phyloP scores from a whole-genome alignment of 345 rosid genomes.

The Moringa oleifera region DNA sequence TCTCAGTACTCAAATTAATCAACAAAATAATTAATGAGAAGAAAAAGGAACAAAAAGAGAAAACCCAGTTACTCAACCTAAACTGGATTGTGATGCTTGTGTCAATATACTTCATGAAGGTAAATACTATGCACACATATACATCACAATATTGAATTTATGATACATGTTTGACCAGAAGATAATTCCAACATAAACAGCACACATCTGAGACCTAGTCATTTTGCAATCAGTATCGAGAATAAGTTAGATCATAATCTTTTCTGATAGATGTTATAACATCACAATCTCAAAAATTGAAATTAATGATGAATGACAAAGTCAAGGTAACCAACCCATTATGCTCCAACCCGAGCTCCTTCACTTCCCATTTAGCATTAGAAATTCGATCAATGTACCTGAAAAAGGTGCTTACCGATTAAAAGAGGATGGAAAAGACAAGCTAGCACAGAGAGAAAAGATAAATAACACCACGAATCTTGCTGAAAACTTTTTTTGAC shows the following conservation, averaged over 20 bases:
- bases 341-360: constrained; percentile 96
- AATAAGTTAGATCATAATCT: too few relatives aligned
- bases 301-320: constrained; percentile 4
- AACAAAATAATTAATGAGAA: neutral
- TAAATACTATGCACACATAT: too few relatives aligned
- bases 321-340: constrained; percentile 71
- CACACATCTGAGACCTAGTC: neutral
- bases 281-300: constrained; percentile 3
- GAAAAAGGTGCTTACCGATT: constrained; percentile 21
- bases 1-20: too few relatives aligned
- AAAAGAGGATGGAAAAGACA: constrained; percentile 12
- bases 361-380: constrained; percentile 93
- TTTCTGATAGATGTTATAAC: too few relatives aligned
- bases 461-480: neutral
- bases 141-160: too few relatives aligned
- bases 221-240: too few relatives aligned
- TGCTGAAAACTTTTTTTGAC: neutral
- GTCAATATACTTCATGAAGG: too few relatives aligned
- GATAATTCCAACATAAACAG: neutral
- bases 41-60: too few relatives aligned
- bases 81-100: neutral
- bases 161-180: neutral
- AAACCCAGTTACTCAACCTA: neutral
- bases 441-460: neutral
- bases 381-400: constrained; percentile 94